Evolutionary conservation across 805 yeast genomes (phyloP).

Genomic region (Schwanniomyces vanrijiae): DNA sequence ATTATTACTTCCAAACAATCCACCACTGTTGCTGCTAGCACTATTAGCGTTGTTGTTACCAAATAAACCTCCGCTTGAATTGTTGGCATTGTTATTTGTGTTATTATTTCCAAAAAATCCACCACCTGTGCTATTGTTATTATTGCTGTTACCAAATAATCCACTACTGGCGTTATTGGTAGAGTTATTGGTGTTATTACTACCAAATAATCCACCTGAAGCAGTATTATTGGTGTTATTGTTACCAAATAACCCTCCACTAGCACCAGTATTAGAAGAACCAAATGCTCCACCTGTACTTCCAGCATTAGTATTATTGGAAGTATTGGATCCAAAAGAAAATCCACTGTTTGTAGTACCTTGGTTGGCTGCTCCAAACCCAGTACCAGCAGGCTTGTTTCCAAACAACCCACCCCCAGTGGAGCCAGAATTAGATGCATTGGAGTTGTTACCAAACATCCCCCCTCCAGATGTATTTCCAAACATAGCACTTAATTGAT

Average conservation of each 20-base stretch:
- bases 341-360: conserved; percentile 2
- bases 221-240: conserved; percentile 3
- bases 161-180: conserved; percentile 1
- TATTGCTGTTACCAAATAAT: conserved; percentile 5
- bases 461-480: conserved; percentile 4
- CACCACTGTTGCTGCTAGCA: not conserved
- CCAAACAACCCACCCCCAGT: conserved; percentile 9
- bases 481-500: not conserved
- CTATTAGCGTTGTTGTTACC: not conserved
- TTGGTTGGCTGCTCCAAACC: conserved; percentile 1
- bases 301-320: conserved; percentile 4
- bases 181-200: conserved; percentile 2
- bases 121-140: conserved; percentile 7
- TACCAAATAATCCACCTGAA: conserved; percentile 12
- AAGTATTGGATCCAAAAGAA: conserved; percentile 3
- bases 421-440: not conserved
- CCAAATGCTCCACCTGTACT: conserved; percentile 14
- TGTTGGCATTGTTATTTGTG: conserved; percentile 1
- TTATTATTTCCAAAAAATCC: conserved; percentile 15
- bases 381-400: conserved; percentile 4
- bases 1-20: conserved; percentile 5
- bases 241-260: conserved; percentile 20
- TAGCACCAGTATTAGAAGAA: conserved; percentile 5
- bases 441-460: conserved; percentile 3
- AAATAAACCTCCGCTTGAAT: not conserved